Conservation (phyloP, 495 filamentous ascomycete genomes). For the Penicillium alfredii region DNA sequence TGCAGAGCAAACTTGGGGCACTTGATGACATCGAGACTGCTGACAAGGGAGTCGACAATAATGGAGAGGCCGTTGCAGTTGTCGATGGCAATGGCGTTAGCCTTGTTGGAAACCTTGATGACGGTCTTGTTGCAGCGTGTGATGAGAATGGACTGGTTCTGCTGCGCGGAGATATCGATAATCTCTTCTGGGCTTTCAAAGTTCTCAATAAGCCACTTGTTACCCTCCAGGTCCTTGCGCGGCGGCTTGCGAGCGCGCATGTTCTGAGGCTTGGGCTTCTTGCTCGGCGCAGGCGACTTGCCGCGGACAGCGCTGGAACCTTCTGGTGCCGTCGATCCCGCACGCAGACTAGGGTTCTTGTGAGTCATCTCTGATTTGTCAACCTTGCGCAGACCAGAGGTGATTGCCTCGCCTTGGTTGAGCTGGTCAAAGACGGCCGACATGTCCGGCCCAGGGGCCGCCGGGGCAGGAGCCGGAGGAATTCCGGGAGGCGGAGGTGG, state of each 20-base stretch:
- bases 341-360: constrained; percentile 90
- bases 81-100: constrained; percentile 89
- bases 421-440: constrained; percentile 83
- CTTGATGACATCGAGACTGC: constrained; percentile 89
- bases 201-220: constrained; percentile 96
- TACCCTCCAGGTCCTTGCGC: constrained; percentile 87
- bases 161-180: constrained; percentile 68
- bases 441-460: constrained; percentile 52
- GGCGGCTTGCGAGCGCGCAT: constrained; percentile 91
- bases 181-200: constrained; percentile 70
- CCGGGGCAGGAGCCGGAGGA: constrained; percentile 25
- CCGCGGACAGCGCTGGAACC: constrained; percentile 49
- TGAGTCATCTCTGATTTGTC: constrained; percentile 94
- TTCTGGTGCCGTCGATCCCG: constrained; percentile 57
- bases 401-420: constrained; percentile 82
- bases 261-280: constrained; percentile 90
- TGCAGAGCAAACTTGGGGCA: constrained; percentile 87
- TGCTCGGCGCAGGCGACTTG: constrained; percentile 78
- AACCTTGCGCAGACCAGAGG: constrained; percentile 82
- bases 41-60: constrained; percentile 84
- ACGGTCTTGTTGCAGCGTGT: constrained; percentile 85
- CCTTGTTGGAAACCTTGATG: constrained; percentile 83
- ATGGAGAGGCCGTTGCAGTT: constrained; percentile 80
- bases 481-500: constrained; percentile 58
- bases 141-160: constrained; percentile 88